phyloP scores from a whole-genome alignment of 352 stramenopile genomes.

The Phytopythium aichiense region DNA sequence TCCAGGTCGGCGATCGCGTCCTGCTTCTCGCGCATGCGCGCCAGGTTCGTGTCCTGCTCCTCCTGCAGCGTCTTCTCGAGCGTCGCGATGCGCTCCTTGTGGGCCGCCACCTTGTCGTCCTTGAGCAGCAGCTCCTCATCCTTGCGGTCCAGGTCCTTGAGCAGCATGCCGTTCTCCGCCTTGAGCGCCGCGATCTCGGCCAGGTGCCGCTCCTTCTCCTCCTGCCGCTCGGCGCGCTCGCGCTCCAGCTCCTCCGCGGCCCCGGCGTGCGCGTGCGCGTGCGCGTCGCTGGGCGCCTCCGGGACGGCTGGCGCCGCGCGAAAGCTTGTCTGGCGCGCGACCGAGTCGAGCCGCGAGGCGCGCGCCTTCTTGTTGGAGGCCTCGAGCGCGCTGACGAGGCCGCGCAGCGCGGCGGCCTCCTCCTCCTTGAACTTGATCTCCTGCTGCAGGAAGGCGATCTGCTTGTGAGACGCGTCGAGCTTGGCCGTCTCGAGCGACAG shows the following conservation, averaged over 20 bases:
- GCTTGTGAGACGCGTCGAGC: constrained; percentile 78
- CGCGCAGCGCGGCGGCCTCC: constrained; percentile 64
- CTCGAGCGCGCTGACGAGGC: constrained; percentile 71
- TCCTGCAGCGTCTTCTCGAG: constrained; percentile 55
- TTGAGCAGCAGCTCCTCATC: constrained; percentile 53
- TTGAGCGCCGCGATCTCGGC: constrained; percentile 61
- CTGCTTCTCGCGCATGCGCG: constrained; percentile 67
- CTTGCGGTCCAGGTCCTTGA: constrained; percentile 75
- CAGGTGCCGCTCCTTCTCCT: constrained; percentile 44
- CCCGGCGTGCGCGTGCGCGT: no score
- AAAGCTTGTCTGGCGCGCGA: constrained; percentile 24
- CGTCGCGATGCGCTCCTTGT: constrained; percentile 57
- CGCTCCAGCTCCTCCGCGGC: constrained; percentile 34
- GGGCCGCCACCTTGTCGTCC: constrained; percentile 59
- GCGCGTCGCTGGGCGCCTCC: constrained; percentile 17
- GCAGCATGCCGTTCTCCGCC: constrained; percentile 61
- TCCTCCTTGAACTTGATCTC: constrained; percentile 86
- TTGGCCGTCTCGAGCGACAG: constrained; percentile 80
- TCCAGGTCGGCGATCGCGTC: constrained; percentile 62
- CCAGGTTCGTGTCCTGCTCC: constrained; percentile 65
- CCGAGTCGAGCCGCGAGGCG: constrained; percentile 55
- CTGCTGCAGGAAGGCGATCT: constrained; percentile 80
- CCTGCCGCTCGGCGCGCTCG: constrained; percentile 25
- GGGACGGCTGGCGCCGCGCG: constrained; percentile 10
- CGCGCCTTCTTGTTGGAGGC: constrained; percentile 79